Base-by-base conservation (phyloP, 2,329 filamentous ascomycete genomes). In the Plenodomus lindquistii region DNA sequence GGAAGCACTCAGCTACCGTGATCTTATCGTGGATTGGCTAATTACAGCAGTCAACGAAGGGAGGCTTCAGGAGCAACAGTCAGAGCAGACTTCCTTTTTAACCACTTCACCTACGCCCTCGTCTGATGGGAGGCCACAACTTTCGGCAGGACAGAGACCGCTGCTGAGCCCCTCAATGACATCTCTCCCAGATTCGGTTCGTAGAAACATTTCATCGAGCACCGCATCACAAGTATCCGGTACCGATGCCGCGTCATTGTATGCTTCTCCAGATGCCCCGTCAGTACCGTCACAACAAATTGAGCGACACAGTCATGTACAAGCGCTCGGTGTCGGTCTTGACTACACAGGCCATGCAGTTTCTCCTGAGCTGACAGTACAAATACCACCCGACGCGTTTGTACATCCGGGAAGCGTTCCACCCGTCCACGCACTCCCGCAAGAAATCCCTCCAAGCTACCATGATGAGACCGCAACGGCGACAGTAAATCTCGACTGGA, bases 1-100 rank as follows among this genome's bases (percentile, higher is more conserved):
- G 37, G 53, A 62, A 37, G 63, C 58, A 4, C 22, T 62, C 4
- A 48, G 52, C 13, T 63, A 69, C 37, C 60, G 60, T 7, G 52
- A 64, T 16, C 52, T 68, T 40, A 67, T 70, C 35, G 48, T 64
- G 20, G 62, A 63, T 40, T 68, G 65, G 66, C 61, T 71, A 27
- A 47, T 69, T 17, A 48, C 41, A 16, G 67, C 66, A 6, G 66
- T 68, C 20, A 68, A 69, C 37, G 58, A 64, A 41, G 67, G 65
- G 9, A 58, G 63, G 35, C 49, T 69, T 15, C 40, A 62, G 29
- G 65, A 69, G 44, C 52, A 63, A 18, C 46, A 42, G 11, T 40
- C 38, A 13, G 44, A 57, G 20, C 41, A 40, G 8, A 46, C 52
- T 9, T 40, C 39, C 19, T 24, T 54, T n/a, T 18, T 18, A 9